These are phyloP conservation scores for Erodium trifolium DNA, from an alignment of 441 rosid species.

Conservation along the genomic window DNA sequence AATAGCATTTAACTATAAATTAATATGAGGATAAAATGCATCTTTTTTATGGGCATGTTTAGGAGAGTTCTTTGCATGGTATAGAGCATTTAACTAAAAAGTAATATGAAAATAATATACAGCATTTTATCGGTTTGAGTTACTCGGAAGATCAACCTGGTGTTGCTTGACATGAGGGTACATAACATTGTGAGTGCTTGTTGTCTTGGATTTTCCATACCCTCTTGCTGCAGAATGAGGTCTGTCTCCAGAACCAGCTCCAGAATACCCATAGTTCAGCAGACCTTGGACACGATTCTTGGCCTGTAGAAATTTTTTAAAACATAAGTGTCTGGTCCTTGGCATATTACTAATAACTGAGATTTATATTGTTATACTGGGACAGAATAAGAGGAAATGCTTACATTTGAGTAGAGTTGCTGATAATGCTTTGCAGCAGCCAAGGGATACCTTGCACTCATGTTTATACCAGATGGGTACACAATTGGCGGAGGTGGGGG, in stretches of 20 bases:
- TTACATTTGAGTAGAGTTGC: conserved; percentile 20
- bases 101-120: background rate
- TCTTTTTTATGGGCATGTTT: too few relatives aligned
- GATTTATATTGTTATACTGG: too few relatives aligned
- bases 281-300: conserved; percentile 8
- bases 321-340: background rate
- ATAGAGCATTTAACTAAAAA: conserved; percentile 9
- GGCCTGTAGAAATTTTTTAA: conserved; percentile 18
- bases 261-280: conserved; percentile 14
- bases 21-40: too few relatives aligned
- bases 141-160: conserved; percentile 11
- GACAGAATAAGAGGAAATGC: conserved; percentile 9
- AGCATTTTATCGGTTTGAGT: background rate
- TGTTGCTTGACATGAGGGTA: conserved; percentile 16
- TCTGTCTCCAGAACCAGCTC: conserved; percentile 6
- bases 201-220: conserved; percentile 7
- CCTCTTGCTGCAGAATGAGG: conserved; percentile 9
- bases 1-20: background rate
- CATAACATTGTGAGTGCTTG: conserved; percentile 13
- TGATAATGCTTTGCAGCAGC: conserved; percentile 14
- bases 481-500: conserved; percentile 21
- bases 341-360: too few relatives aligned
- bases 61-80: background rate
- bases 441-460: conserved; percentile 18
- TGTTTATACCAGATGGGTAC: conserved; percentile 10